Conservation (phyloP, 2,329 filamentous ascomycete species). For the Clonostachys rhizophaga region DNA sequence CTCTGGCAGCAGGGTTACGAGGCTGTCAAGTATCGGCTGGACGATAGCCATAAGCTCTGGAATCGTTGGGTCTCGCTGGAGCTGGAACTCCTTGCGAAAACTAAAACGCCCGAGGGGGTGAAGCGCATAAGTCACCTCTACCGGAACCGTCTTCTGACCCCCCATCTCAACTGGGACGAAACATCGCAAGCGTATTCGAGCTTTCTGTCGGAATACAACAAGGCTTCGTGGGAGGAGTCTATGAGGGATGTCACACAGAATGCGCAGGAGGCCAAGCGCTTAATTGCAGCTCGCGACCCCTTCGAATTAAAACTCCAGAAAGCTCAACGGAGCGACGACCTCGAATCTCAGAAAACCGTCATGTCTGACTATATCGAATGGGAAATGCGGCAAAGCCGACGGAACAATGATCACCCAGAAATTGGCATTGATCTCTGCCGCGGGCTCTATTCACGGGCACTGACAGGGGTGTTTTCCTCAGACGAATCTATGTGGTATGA, state of each 20-base stretch:
- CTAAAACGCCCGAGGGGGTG: slow-evolving; percentile 50
- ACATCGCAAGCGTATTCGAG: slow-evolving; percentile 72
- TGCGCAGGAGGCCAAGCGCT: slow-evolving; percentile 61
- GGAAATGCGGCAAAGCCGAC: slow-evolving; percentile 63
- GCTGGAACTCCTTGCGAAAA: slow-evolving; percentile 59
- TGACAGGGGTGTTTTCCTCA: slow-evolving; percentile 64
- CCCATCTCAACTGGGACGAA: slow-evolving; percentile 70
- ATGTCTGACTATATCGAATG: slow-evolving; percentile 75
- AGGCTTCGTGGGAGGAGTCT: slow-evolving; percentile 64
- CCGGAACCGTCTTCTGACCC: slow-evolving; percentile 64
- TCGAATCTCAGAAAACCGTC: slow-evolving; percentile 43
- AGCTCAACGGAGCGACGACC: slow-evolving; percentile 51
- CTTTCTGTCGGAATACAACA: slow-evolving; percentile 69
- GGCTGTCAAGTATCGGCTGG: slow-evolving; percentile 67
- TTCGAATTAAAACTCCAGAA: slow-evolving; percentile 63
- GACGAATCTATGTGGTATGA: slow-evolving; percentile 80
- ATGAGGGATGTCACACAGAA: slow-evolving; percentile 65
- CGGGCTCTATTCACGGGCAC: slow-evolving; percentile 74
- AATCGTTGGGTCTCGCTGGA: slow-evolving; percentile 72
- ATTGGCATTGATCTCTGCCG: slow-evolving; percentile 47
- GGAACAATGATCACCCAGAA: slow-evolving; percentile 38
- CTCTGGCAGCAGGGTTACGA: slow-evolving; percentile 70
- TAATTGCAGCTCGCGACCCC: slow-evolving; percentile 55
- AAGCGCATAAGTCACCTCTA: slow-evolving; percentile 66
- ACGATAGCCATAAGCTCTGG: slow-evolving; percentile 76